These are phyloP conservation scores for Physcomitrium patens DNA, from an alignment of 225 moss, liverwort and hornwort species.

Conservation along the genomic window DNA sequence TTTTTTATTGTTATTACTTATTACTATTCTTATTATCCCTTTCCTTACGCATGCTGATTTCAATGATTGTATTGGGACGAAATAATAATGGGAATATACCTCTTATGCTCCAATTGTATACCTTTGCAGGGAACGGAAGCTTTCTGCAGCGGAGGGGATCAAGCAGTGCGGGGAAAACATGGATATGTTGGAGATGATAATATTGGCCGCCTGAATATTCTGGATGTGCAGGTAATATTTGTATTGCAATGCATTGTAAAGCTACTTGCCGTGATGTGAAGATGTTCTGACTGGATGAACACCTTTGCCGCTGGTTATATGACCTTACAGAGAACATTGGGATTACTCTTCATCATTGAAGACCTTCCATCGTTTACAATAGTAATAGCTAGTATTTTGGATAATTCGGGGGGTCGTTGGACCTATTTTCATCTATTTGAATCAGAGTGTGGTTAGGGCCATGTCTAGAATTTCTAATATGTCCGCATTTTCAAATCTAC, in stretches of 20 bases:
- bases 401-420: background rate
- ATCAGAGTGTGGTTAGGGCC: background rate
- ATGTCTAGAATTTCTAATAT: background rate
- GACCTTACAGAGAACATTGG: background rate
- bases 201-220: conserved; percentile 83
- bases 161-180: conserved; percentile 78
- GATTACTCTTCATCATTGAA: background rate
- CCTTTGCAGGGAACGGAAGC: conserved; percentile 80
- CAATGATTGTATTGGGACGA: background rate
- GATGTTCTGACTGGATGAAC: background rate
- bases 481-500: background rate
- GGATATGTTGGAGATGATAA: conserved; percentile 88
- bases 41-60: conserved; percentile 1
- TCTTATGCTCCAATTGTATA: conserved; percentile 5
- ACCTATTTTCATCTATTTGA: no score
- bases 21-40: no score
- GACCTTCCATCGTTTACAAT: background rate
- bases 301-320: background rate
- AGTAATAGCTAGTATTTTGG: background rate
- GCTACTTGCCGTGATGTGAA: conserved; percentile 8
- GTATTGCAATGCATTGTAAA: background rate
- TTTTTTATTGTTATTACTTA: no score
- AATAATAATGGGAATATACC: background rate
- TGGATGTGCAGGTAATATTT: conserved; percentile 83
- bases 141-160: conserved; percentile 98